Percentiles rank a stretch among this genome's conserved stretches.
phyloP scores from a whole-genome alignment of 2,329 filamentous ascomycete genomes.

The Tolypocladium nubicola region DNA sequence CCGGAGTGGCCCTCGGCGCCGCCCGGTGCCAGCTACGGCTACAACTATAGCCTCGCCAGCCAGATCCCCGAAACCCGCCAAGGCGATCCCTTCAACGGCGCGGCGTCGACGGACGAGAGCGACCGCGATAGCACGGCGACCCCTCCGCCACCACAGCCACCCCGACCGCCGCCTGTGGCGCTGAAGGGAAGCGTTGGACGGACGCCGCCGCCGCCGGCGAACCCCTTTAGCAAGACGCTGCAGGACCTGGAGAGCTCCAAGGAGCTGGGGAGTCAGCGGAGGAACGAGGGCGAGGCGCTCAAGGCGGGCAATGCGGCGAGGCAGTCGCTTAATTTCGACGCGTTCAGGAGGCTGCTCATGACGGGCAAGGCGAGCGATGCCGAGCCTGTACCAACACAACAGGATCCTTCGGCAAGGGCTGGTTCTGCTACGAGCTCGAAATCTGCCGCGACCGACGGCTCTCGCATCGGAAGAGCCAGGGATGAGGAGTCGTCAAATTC shows the following conservation, averaged over 20 bases:
- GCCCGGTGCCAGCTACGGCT: constrained; percentile 3
- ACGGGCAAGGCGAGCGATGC: constrained; percentile 49
- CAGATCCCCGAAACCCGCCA: neutral
- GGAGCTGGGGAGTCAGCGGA: constrained; percentile 18
- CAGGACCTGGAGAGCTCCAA: constrained; percentile 35
- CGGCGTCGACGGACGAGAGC: constrained; percentile 15
- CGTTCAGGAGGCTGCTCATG: constrained; percentile 66
- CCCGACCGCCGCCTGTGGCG: constrained; percentile 6
- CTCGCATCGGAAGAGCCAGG: neutral
- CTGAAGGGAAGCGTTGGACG: neutral
- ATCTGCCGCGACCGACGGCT: neutral
- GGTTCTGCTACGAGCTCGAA: neutral
- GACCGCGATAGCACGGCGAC: constrained; percentile 14
- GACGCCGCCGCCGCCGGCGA: constrained; percentile 12
- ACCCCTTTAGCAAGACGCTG: constrained; percentile 45
- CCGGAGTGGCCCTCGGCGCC: constrained; percentile 21
- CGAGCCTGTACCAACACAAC: neutral
- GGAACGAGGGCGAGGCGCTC: constrained; percentile 19
- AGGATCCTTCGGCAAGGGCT: neutral
- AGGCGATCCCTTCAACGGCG: constrained; percentile 21
- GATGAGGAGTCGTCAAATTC: neutral
- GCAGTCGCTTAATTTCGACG: constrained; percentile 59
- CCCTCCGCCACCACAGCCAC: constrained; percentile 10
- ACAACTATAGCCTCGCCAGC: neutral
- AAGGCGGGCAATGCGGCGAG: constrained; percentile 23